phyloP scores from a whole-genome alignment of 495 filamentous ascomycete genomes.

The Apodospora peruviana region DNA sequence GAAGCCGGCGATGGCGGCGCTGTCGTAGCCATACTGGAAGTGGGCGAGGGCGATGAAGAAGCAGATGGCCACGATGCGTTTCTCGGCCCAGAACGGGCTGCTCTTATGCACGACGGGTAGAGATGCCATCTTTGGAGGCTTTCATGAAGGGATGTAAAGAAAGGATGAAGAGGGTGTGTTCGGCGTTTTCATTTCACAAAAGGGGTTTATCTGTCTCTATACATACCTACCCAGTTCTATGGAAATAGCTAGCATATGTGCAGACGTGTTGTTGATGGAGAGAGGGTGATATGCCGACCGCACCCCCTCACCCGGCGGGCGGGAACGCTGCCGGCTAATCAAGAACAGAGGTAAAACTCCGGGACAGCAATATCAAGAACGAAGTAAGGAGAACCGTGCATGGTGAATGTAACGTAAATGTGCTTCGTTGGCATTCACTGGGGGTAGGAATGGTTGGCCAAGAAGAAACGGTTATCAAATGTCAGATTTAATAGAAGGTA shows the following conservation, averaged over 20 bases:
- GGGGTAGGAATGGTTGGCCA: too few species aligned
- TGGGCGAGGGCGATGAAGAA: slow-evolving; percentile 24
- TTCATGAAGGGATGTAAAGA: neutral
- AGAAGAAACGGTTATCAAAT: too few species aligned
- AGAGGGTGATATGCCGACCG: neutral
- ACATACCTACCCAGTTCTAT: too few species aligned
- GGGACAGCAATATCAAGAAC: neutral
- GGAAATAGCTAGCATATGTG: neutral
- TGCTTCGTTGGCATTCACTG: too few species aligned
- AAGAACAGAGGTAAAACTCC: too few species aligned
- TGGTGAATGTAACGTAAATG: neutral
- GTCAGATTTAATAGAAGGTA: too few species aligned
- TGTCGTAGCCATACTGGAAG: slow-evolving; percentile 42
- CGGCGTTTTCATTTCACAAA: neutral
- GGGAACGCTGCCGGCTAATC: neutral
- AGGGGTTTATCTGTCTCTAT: neutral
- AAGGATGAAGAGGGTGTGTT: neutral
- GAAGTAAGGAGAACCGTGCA: neutral
- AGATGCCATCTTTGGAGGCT: neutral
- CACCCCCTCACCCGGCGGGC: neutral
- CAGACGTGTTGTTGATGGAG: neutral
- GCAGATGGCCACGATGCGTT: slow-evolving; percentile 23
- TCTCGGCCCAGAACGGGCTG: slow-evolving; percentile 17
- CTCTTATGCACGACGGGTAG: neutral
- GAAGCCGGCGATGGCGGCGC: slow-evolving; percentile 32